phyloP scores from a whole-genome alignment of 129 eudicot species.

The Pseudognaphalium luteoalbum region DNA sequence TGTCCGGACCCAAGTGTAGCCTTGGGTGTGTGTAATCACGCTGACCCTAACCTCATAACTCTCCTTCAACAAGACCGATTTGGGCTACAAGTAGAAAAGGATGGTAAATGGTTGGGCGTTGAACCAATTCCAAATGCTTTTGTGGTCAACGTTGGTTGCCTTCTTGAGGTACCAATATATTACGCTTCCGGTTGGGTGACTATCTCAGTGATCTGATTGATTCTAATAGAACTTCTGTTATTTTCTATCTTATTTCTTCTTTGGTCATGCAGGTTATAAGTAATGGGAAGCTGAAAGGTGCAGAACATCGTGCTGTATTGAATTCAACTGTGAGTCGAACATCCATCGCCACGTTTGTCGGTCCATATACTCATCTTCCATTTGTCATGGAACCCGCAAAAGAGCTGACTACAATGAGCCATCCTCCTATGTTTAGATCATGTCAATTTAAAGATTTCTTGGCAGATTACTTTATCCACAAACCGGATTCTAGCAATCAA shows the following conservation, averaged over 20 bases:
- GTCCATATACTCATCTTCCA: conserved; percentile 33
- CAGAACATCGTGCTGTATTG: conserved; percentile 39
- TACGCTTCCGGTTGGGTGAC: too few relatives aligned
- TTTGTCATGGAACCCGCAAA: conserved; percentile 40
- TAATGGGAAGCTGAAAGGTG: conserved; percentile 46
- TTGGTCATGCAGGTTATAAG: conserved; percentile 38
- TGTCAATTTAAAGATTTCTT: conserved; percentile 32
- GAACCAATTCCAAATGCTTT: conserved; percentile 56
- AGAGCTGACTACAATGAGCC: conserved; percentile 5
- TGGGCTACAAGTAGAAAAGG: conserved; percentile 51
- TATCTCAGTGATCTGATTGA: too few relatives aligned
- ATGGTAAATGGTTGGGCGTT: conserved; percentile 48
- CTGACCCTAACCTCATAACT: conserved; percentile 47
- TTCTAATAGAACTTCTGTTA: too few relatives aligned
- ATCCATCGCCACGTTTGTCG: conserved; percentile 39
- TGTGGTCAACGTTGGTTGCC: conserved; percentile 51
- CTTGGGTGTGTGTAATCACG: conserved; percentile 41
- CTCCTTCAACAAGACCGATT: conserved; percentile 39
- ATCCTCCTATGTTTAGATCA: background rate
- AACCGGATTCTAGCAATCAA: conserved; percentile 1
- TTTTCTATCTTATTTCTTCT: background rate
- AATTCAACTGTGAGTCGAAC: conserved; percentile 37
- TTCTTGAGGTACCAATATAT: conserved; percentile 29
- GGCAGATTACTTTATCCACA: conserved; percentile 8
- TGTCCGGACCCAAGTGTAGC: conserved; percentile 59